Conservation (phyloP, 495 filamentous ascomycete genomes). For the Articulospora tetracladia region DNA sequence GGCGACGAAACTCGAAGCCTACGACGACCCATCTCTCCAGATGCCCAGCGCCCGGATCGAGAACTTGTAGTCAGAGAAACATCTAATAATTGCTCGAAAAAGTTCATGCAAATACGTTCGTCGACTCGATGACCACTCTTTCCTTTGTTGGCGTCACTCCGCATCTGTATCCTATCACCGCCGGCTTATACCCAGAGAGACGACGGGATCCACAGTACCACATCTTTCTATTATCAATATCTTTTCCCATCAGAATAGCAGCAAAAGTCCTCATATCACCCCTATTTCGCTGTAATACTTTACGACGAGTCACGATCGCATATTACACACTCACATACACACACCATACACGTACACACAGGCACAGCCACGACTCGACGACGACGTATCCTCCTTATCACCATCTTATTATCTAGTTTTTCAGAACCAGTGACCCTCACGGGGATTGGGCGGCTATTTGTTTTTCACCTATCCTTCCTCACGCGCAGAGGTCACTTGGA, state of each 20-base stretch:
- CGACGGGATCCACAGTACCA: slow-evolving; percentile 16
- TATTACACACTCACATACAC: background rate
- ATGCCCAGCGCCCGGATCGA: slow-evolving; percentile 45
- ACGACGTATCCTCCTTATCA: background rate
- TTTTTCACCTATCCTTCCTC: background rate
- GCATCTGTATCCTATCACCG: slow-evolving; percentile 15
- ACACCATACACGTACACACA: slow-evolving; percentile 11
- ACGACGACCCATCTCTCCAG: slow-evolving; percentile 39
- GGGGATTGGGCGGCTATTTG: slow-evolving; percentile 10
- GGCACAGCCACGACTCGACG: slow-evolving; percentile 16
- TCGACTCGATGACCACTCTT: background rate
- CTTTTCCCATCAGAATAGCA: slow-evolving; percentile 1
- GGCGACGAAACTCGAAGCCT: slow-evolving; percentile 39
- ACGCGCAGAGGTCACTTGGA: background rate
- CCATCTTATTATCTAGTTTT: background rate
- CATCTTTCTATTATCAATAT: slow-evolving; percentile 5
- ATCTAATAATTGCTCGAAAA: background rate
- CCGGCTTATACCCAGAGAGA: slow-evolving; percentile 13
- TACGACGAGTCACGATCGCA: slow-evolving; percentile 24
- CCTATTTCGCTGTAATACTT: slow-evolving; percentile 3
- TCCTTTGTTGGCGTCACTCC: slow-evolving; percentile 11
- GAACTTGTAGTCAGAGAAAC: slow-evolving; percentile 31
- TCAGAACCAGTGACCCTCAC: slow-evolving; percentile 14
- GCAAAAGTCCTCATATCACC: slow-evolving; percentile 1
- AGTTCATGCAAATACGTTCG: background rate